phyloP scores from a whole-genome alignment of 768 basidiomycete genomes.

The Leccinellum luteum region DNA sequence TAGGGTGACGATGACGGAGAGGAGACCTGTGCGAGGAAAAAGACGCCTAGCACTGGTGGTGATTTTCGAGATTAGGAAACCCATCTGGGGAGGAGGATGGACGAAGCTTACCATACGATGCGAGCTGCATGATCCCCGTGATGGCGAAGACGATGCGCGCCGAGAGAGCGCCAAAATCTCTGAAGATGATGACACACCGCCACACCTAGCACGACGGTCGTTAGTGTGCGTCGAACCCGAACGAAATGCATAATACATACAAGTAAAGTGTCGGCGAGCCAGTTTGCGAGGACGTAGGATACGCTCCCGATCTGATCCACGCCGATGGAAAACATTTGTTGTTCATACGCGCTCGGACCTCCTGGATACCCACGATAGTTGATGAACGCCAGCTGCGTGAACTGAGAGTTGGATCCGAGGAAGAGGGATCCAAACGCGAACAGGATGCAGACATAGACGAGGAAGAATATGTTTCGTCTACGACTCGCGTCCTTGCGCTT shows the following conservation, averaged over 20 bases:
- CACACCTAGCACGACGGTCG: constrained; percentile 17
- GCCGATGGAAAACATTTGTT: constrained; percentile 29
- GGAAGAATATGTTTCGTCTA: constrained; percentile 19
- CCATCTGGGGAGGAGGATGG: neutral
- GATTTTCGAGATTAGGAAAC: neutral
- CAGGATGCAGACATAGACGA: constrained; percentile 22
- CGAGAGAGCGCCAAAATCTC: constrained; percentile 13
- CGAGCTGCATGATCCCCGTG: constrained; percentile 23
- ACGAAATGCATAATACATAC: constrained; percentile 19
- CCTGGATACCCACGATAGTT: constrained; percentile 27
- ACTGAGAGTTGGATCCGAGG: constrained; percentile 26
- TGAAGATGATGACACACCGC: constrained; percentile 30
- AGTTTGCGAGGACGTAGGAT: constrained; percentile 28
- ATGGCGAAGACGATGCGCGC: constrained; percentile 16
- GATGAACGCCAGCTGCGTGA: constrained; percentile 31
- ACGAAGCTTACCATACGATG: constrained; percentile 22
- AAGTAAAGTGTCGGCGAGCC: constrained; percentile 27
- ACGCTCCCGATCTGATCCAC: constrained; percentile 25
- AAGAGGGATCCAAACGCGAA: constrained; percentile 26
- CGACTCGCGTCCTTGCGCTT: constrained; percentile 12
- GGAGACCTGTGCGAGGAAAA: constrained; percentile 28
- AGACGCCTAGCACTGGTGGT: constrained; percentile 18
- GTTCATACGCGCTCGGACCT: constrained; percentile 22
- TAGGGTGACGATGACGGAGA: constrained; percentile 28
- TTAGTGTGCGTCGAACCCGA: neutral